Evolutionary conservation across 768 basidiomycete genomes (phyloP).

Genomic region (Calocybe cyanea): DNA sequence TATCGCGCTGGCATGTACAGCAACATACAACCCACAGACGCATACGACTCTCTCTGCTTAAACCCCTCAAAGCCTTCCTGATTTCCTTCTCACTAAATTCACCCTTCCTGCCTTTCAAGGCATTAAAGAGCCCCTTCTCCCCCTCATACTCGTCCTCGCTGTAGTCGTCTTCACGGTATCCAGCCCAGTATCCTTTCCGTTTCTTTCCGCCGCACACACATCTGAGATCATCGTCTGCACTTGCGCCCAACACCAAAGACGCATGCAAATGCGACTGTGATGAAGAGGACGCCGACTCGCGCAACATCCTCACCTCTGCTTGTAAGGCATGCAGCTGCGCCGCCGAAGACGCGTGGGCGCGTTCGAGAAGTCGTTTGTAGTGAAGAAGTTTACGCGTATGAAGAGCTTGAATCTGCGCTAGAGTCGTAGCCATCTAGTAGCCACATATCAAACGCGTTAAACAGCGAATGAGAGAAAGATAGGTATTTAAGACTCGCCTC

Average conservation of each 20-base stretch:
- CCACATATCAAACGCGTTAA: background rate
- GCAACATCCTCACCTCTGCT: slow-evolving; percentile 70
- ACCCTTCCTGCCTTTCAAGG: slow-evolving; percentile 51
- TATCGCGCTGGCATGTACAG: background rate
- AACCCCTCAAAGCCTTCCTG: slow-evolving; percentile 54
- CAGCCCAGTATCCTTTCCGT: slow-evolving; percentile 69
- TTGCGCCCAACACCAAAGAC: slow-evolving; percentile 18
- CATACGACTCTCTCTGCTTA: slow-evolving; percentile 69
- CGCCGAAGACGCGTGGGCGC: slow-evolving; percentile 72
- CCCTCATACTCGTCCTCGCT: slow-evolving; percentile 39
- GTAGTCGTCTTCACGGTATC: slow-evolving; percentile 52
- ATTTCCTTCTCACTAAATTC: slow-evolving; percentile 70
- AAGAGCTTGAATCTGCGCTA: slow-evolving; percentile 34
- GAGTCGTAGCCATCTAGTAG: slow-evolving; percentile 33
- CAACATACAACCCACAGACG: slow-evolving; percentile 51
- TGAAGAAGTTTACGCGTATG: slow-evolving; percentile 60
- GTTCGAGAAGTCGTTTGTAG: slow-evolving; percentile 78
- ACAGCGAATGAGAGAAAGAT: background rate
- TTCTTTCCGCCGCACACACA: slow-evolving; percentile 61
- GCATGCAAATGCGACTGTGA: slow-evolving; percentile 17
- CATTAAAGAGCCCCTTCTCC: slow-evolving; percentile 30
- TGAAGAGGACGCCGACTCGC: slow-evolving; percentile 27
- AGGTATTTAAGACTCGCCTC: slow-evolving; percentile 40
- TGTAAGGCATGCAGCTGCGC: slow-evolving; percentile 84
- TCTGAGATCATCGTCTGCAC: slow-evolving; percentile 21